A percentile compares a stretch with the other conserved stretches of the same genome.
These are phyloP conservation scores for Flaveria brownii DNA, from an alignment of 129 eudicot genomes.

Conservation along the genomic window DNA sequence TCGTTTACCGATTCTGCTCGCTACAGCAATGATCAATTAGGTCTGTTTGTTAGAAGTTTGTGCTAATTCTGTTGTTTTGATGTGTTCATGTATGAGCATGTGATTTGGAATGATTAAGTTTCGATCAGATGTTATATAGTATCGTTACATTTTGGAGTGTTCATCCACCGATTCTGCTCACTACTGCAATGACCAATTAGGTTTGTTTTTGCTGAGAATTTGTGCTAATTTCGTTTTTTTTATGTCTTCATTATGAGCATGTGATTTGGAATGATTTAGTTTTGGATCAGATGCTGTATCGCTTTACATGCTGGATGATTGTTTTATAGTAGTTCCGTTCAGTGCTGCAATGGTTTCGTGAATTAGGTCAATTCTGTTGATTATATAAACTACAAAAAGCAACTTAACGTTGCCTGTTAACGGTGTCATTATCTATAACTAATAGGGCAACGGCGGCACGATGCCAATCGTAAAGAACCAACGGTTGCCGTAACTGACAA, in stretches of 20 bases:
- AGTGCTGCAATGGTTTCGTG: not conserved
- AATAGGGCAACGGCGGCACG: too few species aligned
- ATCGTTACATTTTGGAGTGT: slow-evolving; percentile 15
- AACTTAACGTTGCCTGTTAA: too few species aligned
- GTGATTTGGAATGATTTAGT: not conserved
- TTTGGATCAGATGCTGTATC: not conserved
- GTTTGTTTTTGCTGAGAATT: slow-evolving; percentile 9
- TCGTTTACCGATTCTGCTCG: too few species aligned
- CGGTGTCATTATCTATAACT: too few species aligned
- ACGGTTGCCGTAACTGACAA: too few species aligned
- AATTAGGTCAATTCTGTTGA: slow-evolving; percentile 4
- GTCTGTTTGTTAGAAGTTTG: too few species aligned
- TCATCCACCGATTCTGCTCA: slow-evolving; percentile 14
- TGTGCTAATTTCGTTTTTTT: slow-evolving; percentile 3
- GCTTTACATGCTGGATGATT: not conserved
- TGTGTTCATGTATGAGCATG: too few species aligned
- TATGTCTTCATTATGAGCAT: not conserved
- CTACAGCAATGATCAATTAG: too few species aligned
- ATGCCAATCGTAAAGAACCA: too few species aligned
- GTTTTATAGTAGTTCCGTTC: not conserved
- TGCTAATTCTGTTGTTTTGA: too few species aligned
- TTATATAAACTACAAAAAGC: not conserved
- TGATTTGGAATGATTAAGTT: too few species aligned
- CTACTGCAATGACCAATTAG: slow-evolving; percentile 20
- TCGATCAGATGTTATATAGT: not conserved